These are phyloP conservation scores for Tulasnella sp. DNA, from an alignment of 768 basidiomycete genomes.

Conservation along the genomic window DNA sequence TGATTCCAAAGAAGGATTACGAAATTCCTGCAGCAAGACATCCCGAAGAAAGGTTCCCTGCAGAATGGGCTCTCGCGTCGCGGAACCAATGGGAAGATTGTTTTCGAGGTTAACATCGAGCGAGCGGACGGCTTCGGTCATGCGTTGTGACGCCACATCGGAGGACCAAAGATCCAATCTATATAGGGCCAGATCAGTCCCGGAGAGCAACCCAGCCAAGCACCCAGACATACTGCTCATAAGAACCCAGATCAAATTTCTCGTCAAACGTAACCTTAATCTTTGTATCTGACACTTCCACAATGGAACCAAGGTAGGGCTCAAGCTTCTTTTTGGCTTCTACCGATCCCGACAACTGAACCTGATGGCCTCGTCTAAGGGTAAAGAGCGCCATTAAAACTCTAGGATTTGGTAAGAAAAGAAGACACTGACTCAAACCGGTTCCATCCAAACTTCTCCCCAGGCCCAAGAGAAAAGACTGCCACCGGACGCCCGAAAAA, in stretches of 20 bases:
- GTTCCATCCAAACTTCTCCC: slow-evolving; percentile 58
- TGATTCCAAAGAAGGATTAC: slow-evolving; percentile 40
- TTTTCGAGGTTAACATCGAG: slow-evolving; percentile 52
- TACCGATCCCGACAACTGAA: slow-evolving; percentile 51
- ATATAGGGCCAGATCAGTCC: slow-evolving; percentile 30
- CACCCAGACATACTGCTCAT: slow-evolving; percentile 24
- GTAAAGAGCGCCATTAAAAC: slow-evolving; percentile 17
- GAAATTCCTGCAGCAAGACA: slow-evolving; percentile 39
- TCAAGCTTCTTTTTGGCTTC: slow-evolving; percentile 56
- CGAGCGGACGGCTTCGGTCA: slow-evolving; percentile 59
- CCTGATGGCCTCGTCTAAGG: slow-evolving; percentile 61
- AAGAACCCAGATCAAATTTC: slow-evolving; percentile 43
- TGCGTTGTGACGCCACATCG: slow-evolving; percentile 61
- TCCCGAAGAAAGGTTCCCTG: slow-evolving; percentile 72
- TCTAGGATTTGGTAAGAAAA: background rate
- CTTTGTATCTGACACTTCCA: slow-evolving; percentile 48
- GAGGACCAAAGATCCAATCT: slow-evolving; percentile 66
- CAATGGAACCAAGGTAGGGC: slow-evolving; percentile 53
- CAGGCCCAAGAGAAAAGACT: slow-evolving; percentile 60
- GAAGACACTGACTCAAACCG: slow-evolving; percentile 58
- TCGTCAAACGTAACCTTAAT: slow-evolving; percentile 58
- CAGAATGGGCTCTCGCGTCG: slow-evolving; percentile 50
- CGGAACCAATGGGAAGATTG: slow-evolving; percentile 27
- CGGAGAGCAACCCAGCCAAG: background rate
- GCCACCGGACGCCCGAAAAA: slow-evolving; percentile 63